Evolutionary conservation across 345 rosid genomes (phyloP).

Genomic region (Gossypium anomalum): DNA sequence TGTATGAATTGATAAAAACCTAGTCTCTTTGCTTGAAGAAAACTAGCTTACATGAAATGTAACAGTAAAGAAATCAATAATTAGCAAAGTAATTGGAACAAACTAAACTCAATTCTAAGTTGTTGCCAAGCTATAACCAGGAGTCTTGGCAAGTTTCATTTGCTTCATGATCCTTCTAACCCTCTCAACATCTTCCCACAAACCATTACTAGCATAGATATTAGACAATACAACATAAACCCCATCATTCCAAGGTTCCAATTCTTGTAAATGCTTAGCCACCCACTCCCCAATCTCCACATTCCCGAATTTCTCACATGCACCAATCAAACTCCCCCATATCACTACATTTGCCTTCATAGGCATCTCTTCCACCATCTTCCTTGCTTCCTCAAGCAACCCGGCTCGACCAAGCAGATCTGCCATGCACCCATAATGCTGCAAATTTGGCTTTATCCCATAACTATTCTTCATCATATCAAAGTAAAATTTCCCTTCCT

Average conservation of each 20-base stretch:
- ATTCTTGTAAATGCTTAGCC: constrained; percentile 52
- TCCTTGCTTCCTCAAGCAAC: constrained; percentile 61
- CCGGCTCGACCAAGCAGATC: constrained; percentile 77
- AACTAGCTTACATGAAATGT: neutral
- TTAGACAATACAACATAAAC: constrained; percentile 77
- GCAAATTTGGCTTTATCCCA: constrained; percentile 39
- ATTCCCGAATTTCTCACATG: constrained; percentile 76
- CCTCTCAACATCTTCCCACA: constrained; percentile 81
- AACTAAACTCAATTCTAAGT: constrained; percentile 19
- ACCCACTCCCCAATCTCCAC: constrained; percentile 86
- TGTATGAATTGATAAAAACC: neutral
- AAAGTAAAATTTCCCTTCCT: constrained; percentile 58
- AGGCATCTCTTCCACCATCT: constrained; percentile 67
- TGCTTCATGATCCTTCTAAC: constrained; percentile 60
- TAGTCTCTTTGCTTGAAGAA: neutral
- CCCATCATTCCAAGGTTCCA: constrained; percentile 87
- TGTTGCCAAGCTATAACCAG: constrained; percentile 59
- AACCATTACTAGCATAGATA: constrained; percentile 61
- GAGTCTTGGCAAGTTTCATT: constrained; percentile 48
- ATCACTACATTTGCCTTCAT: constrained; percentile 67
- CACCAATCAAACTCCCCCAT: constrained; percentile 90
- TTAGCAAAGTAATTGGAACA: neutral
- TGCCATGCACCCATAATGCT: constrained; percentile 79
- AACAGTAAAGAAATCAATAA: neutral
- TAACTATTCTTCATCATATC: constrained; percentile 52